Percentiles rank a stretch among this genome's conserved stretches.
Conservation (phyloP, 192 early-diverging fungal species). For the Coemansia umbellata region DNA sequence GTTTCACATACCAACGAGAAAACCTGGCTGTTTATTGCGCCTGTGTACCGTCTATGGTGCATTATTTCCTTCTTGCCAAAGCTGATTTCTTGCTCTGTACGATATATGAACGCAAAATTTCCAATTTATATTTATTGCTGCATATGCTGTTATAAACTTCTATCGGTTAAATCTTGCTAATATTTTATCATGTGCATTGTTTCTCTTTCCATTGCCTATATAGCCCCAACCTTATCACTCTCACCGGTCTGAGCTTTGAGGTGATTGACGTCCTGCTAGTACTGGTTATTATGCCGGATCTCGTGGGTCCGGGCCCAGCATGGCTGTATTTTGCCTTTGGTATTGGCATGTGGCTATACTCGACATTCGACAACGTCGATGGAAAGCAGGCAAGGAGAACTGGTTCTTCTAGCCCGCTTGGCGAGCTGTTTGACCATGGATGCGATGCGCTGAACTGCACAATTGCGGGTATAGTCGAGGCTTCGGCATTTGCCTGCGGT, state of each 20-base stretch:
- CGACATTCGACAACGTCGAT: conserved; percentile 87
- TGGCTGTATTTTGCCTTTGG: conserved; percentile 77
- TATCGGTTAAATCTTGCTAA: conserved; percentile 4
- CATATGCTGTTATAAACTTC: no score
- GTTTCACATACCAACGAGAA: no score
- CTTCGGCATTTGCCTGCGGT: conserved; percentile 70
- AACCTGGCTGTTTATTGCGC: no score
- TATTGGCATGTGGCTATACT: conserved; percentile 79
- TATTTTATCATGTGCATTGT: conserved; percentile 2
- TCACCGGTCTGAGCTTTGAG: conserved; percentile 75
- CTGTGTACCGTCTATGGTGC: no score
- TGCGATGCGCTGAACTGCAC: conserved; percentile 86
- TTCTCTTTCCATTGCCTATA: not conserved
- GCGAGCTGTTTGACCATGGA: conserved; percentile 83
- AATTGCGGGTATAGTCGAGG: conserved; percentile 68
- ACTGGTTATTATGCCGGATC: conserved; percentile 63
- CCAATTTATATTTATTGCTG: no score
- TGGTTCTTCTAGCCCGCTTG: conserved; percentile 70
- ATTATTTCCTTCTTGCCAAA: no score
- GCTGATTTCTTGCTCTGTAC: no score
- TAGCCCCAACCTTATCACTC: conserved; percentile 78
- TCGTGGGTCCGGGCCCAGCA: conserved; percentile 61
- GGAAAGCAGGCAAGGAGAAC: conserved; percentile 82
- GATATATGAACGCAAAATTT: no score
- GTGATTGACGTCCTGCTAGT: conserved; percentile 70